Evolutionary conservation across 805 yeast species (phyloP).

Genomic region (Candida krabiensis): DNA sequence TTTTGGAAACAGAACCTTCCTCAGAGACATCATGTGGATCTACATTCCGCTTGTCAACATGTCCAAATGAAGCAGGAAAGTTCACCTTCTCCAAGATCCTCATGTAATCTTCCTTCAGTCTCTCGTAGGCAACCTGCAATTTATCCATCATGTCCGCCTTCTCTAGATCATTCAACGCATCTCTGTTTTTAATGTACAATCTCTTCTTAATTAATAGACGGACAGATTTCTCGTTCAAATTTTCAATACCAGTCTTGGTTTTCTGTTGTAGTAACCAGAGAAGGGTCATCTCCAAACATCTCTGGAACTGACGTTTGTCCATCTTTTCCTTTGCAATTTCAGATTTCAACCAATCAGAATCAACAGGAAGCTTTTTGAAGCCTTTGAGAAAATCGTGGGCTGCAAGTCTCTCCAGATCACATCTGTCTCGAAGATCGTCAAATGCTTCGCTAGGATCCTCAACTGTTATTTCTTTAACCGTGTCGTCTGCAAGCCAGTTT

Average conservation of each 20-base stretch:
- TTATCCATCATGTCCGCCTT: constrained; percentile 64
- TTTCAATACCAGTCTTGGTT: constrained; percentile 12
- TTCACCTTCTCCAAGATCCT: constrained; percentile 45
- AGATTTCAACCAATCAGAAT: constrained; percentile 38
- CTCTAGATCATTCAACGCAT: constrained; percentile 68
- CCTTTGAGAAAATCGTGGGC: constrained; percentile 31
- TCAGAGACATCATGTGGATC: too few species aligned
- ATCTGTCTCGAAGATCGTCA: constrained; percentile 85
- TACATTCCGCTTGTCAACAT: constrained; percentile 14
- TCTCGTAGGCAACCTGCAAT: constrained; percentile 69
- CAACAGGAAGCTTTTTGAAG: constrained; percentile 25
- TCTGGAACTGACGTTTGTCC: constrained; percentile 73
- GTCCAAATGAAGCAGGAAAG: constrained; percentile 8
- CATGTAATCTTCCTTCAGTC: constrained; percentile 69
- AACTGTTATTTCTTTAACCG: constrained; percentile 72
- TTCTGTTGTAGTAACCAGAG: constrained; percentile 39
- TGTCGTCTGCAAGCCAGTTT: constrained; percentile 52
- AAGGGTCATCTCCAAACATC: constrained; percentile 76
- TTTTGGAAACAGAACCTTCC: constrained; percentile 7
- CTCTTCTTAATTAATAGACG: constrained; percentile 72
- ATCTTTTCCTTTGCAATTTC: constrained; percentile 51
- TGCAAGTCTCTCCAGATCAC: constrained; percentile 60
- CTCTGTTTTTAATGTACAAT: constrained; percentile 75
- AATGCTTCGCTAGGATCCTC: constrained; percentile 95
- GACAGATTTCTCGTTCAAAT: constrained; percentile 36